Base-by-base conservation (phyloP, 2,329 filamentous ascomycete genomes). In the Clarireedia monteithiana region DNA sequence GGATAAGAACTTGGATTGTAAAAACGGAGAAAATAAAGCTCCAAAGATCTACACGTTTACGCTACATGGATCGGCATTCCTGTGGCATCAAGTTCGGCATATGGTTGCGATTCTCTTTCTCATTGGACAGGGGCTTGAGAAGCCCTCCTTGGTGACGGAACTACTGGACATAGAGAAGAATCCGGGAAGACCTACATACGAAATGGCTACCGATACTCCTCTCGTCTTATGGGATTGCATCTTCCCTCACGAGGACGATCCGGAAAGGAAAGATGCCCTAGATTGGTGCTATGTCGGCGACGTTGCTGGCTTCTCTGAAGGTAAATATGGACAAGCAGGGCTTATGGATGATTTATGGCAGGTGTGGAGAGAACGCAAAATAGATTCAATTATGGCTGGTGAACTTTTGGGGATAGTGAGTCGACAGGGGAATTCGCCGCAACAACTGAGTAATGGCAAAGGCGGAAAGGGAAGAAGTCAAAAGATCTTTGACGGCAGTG, bases 31-130 rank as follows among this genome's bases (percentile, higher is more conserved):
- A 6, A 40, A 30, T 24, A 50, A 50, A 26, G 52, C 48, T 52
- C 68, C 84, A 6, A 88, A 89, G 67, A 80, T 96, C 14, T 97
- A 95, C 74, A 85, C 86, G 59, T 95, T 99, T 71, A 85, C 86
- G 57, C 84, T 99, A 42, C 84, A 91, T 63, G 94, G 94, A 20
- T 91, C 88, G 6, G 94, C 91, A 1, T 99, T 99, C 71, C 74
- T 99, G 48, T 99, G 94, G 94, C 94, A 99, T 73, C 94, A 99
- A 74, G 95, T 99, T 63, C 85, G 94, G 24, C 89, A 92, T 74
- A 91, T 99, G 82, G 85, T 95, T n/a, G 83, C 86, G 15, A 77
- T 97, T 6, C 76, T 99, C n/a, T 97, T 99, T 75, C 77, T 94
- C 10, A 84, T 97, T 7, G 94, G 89, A 27, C 94, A 99, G 73